Base-by-base conservation (phyloP, 2,329 filamentous ascomycete genomes). In the Colletotrichum camelliae region DNA sequence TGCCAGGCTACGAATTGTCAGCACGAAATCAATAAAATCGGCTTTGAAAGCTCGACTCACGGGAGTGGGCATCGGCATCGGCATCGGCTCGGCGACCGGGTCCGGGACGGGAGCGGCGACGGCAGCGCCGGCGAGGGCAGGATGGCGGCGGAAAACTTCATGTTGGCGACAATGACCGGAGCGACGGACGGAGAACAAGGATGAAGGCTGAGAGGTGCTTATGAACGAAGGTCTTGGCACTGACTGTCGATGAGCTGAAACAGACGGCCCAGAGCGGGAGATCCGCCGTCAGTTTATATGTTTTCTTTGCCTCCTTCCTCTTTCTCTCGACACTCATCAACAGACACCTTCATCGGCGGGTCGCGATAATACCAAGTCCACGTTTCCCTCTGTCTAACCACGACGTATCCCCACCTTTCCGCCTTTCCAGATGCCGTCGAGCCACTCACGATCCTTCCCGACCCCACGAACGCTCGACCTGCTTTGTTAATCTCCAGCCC, bases 1-100 rank as follows among this genome's bases (percentile, higher is more conserved):
- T 91, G 55, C 91, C 91, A 9, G 93, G 91, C 82, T 90, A 15
- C 33, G 37, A 31, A 58, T 31, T 35, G 33, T 62, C 24, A 55
- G 69, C 37, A 18, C 1, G 8, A 12, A 24, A 12, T 3, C 10
- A n/a, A 0, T 2, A 3, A 13, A 10, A 5, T 24, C 12, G 67
- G 33, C 8, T 35, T 18, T 16, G 33, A 24, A 55, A 62, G 35
- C 15, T 39, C 7, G n/a, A 72, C 72, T n/a, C 77, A 81, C 81
- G 18, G 82, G 81, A 67, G 79, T 73, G 31, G 81, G 81, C 65
- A 80, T 79, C 60, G 72, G 81, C 65, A 80, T 79, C 60, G 72
- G 72, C 72, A 74, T 43, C 24, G 72, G 72, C 58, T 24, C 67
- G 27, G 77, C 70, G 21, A 77, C 75, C 58, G 58, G 58, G 18